A percentile compares a stretch with the other conserved stretches of the same genome.
Conservation (phyloP, 208 protist genomes). For the Trichomonas tenax region DNA sequence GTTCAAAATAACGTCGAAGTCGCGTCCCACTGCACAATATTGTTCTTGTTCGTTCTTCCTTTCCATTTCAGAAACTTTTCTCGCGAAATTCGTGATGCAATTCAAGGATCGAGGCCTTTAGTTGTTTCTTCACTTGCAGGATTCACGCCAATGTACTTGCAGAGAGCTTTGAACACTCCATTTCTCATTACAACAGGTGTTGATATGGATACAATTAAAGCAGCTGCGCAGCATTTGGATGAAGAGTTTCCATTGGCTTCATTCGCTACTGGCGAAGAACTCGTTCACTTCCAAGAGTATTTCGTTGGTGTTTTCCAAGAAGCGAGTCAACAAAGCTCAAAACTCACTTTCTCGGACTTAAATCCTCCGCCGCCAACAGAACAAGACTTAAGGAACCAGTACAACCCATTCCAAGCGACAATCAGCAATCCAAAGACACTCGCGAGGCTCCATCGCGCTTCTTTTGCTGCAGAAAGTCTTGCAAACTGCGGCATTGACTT, state of each 20-base stretch:
- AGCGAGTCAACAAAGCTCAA: not conserved
- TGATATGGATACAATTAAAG: not conserved
- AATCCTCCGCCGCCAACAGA: not conserved
- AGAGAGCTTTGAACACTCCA: not conserved
- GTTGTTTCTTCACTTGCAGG: not conserved
- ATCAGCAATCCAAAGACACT: not conserved
- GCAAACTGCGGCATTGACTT: not conserved
- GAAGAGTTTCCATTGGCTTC: not conserved
- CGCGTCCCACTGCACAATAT: not conserved
- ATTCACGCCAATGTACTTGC: not conserved
- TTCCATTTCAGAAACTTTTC: not conserved
- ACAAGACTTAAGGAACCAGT: not conserved
- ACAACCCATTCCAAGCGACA: not conserved
- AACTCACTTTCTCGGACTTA: not conserved
- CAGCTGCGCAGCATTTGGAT: not conserved
- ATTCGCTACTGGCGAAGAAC: not conserved
- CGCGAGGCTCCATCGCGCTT: not conserved
- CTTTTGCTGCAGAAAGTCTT: not conserved
- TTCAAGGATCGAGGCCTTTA: not conserved
- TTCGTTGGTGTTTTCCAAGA: not conserved
- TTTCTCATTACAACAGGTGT: conserved; percentile 6
- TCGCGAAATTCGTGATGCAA: conserved; percentile 3
- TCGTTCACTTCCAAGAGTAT: not conserved
- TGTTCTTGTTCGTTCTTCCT: not conserved
- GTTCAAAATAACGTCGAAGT: not conserved